Percentiles rank a stretch among this genome's conserved stretches.
These are phyloP conservation scores for Chenopodium suecicum DNA, from an alignment of 148 eudicot genomes.

Conservation along the genomic window DNA sequence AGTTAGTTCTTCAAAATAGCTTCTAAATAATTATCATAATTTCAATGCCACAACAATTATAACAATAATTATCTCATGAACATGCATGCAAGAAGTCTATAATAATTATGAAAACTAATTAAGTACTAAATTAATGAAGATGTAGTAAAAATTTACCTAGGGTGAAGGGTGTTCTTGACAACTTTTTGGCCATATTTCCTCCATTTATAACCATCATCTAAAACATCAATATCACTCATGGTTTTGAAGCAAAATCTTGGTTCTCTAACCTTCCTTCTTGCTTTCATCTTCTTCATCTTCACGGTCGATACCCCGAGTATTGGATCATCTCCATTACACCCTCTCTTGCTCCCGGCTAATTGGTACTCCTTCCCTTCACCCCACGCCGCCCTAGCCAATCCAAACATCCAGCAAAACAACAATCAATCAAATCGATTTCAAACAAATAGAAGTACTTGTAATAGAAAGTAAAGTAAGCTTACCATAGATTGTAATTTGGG, in stretches of 20 bases:
- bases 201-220: conserved; percentile 93
- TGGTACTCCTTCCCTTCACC: conserved; percentile 41
- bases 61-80: conserved; percentile 4
- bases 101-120: too few species aligned
- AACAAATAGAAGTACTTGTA: neutral
- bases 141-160: conserved; percentile 43
- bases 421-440: neutral
- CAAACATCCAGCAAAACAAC: neutral
- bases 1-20: conserved; percentile 2
- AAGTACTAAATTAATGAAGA: neutral
- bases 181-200: conserved; percentile 90
- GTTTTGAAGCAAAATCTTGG: conserved; percentile 93
- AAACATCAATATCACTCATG: conserved; percentile 75
- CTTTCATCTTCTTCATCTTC: conserved; percentile 77
- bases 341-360: conserved; percentile 29
- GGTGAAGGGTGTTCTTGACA: conserved; percentile 84
- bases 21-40: neutral
- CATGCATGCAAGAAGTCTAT: neutral
- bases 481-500: conserved; percentile 42
- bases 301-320: conserved; percentile 36
- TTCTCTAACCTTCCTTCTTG: conserved; percentile 76
- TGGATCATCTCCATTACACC: conserved; percentile 17
- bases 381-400: conserved; percentile 30
- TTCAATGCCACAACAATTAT: neutral
- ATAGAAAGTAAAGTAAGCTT: neutral